Percentiles rank a stretch among this genome's conserved stretches.
Evolutionary conservation across 495 filamentous ascomycete species (phyloP).

Genomic region (Penicillium cataractarum): DNA sequence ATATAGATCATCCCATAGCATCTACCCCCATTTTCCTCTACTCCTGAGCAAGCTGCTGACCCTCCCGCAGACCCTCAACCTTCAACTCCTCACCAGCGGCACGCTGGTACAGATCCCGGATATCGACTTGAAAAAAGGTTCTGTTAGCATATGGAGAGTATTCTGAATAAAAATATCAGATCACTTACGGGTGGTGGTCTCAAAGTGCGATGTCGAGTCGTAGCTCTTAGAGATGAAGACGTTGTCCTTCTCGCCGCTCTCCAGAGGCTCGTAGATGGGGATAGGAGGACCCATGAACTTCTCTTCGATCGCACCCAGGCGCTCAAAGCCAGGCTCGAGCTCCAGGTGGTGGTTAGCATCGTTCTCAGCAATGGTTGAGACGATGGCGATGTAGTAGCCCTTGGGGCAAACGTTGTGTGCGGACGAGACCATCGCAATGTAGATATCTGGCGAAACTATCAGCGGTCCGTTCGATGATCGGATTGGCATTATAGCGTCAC

Average conservation of each 20-base stretch:
- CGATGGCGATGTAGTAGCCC: constrained; percentile 98
- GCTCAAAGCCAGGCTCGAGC: constrained; percentile 89
- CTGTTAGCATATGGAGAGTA: constrained; percentile 7
- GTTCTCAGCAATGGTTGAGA: constrained; percentile 94
- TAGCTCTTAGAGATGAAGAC: constrained; percentile 99
- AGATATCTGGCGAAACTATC: constrained; percentile 71
- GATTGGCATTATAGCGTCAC: constrained; percentile 17
- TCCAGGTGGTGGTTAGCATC: constrained; percentile 92
- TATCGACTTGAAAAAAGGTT: constrained; percentile 64
- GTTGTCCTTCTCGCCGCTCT: constrained; percentile 83
- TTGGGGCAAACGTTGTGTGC: constrained; percentile 98
- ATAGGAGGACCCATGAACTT: constrained; percentile 94
- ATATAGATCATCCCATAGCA: constrained; percentile 30
- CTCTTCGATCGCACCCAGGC: constrained; percentile 92
- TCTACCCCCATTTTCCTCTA: constrained; percentile 29
- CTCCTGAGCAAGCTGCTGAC: constrained; percentile 54
- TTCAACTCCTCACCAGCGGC: constrained; percentile 87
- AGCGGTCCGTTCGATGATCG: constrained; percentile 20
- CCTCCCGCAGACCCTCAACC: constrained; percentile 58
- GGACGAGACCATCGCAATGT: constrained; percentile 93
- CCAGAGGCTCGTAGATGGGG: constrained; percentile 89
- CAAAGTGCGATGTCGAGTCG: constrained; percentile 96
- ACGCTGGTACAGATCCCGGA: constrained; percentile 89
- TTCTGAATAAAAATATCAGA: not conserved
- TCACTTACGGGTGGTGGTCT: constrained; percentile 74